Percentiles rank a stretch among this genome's conserved stretches.
Evolutionary conservation across 2,329 filamentous ascomycete genomes (phyloP).

Genomic region (Penicillium sclerotiorum): DNA sequence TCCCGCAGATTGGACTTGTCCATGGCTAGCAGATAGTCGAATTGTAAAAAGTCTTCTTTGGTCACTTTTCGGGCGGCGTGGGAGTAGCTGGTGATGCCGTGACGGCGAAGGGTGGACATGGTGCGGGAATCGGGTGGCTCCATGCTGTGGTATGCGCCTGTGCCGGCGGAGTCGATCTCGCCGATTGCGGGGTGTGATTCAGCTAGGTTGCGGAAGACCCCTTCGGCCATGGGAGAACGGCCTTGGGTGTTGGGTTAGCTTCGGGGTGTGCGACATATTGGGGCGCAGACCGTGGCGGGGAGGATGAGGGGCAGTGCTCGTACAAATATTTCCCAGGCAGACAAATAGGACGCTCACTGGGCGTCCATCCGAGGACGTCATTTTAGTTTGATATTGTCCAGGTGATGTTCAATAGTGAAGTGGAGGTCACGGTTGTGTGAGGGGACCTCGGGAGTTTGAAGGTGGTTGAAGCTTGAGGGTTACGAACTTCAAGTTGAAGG

Average conservation of each 20-base stretch:
- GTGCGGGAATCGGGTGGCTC: conserved; percentile 80
- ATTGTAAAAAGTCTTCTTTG: conserved; percentile 74
- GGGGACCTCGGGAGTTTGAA: too few relatives aligned
- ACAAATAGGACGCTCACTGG: conserved; percentile 82
- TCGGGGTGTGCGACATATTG: not conserved
- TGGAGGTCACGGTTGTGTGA: too few relatives aligned
- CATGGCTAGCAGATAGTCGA: conserved; percentile 97
- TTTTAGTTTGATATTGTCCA: conserved; percentile 10
- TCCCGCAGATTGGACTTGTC: conserved; percentile 79
- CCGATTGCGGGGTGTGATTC: conserved; percentile 62
- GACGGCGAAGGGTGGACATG: conserved; percentile 71
- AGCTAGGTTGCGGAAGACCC: conserved; percentile 76
- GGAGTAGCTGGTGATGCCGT: conserved; percentile 76
- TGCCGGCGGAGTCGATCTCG: conserved; percentile 85
- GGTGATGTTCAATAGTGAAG: not conserved
- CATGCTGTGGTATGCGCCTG: conserved; percentile 81
- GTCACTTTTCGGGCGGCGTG: conserved; percentile 76
- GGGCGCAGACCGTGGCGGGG: conserved; percentile 1
- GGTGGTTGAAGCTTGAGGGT: too few relatives aligned
- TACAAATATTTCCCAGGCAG: conserved; percentile 94
- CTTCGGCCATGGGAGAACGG: conserved; percentile 92
- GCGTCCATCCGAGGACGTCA: conserved; percentile 24
- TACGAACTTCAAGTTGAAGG: too few relatives aligned
- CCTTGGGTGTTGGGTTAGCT: conserved; percentile 39
- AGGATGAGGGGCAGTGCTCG: conserved; percentile 16